Evolutionary conservation across 345 rosid species (phyloP).

Genomic region (Heritiera littoralis): DNA sequence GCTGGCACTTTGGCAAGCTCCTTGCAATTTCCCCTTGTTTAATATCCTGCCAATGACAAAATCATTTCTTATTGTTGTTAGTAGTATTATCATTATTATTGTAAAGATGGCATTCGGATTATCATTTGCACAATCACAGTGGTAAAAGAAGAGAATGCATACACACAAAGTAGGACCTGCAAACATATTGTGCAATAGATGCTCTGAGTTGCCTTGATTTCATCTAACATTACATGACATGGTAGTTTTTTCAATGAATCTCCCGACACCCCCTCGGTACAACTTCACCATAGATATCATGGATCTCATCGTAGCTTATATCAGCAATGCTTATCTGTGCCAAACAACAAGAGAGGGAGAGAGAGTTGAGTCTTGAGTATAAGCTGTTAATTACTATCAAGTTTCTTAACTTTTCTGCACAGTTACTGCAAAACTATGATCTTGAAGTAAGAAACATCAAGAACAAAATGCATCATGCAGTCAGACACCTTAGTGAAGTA

Average conservation of each 20-base stretch:
- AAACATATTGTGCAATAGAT: constrained; percentile 72
- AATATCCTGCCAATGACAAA: constrained; percentile 47
- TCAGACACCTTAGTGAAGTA: neutral
- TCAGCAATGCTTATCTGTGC: constrained; percentile 49
- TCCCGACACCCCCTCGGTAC: constrained; percentile 58
- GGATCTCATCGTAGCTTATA: constrained; percentile 45
- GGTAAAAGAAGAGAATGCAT: neutral
- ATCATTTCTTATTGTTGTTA: neutral
- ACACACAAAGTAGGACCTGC: constrained; percentile 43
- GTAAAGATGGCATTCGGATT: neutral
- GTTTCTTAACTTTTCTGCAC: neutral
- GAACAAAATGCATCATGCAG: neutral
- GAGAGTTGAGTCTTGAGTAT: neutral
- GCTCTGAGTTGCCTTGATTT: constrained; percentile 38
- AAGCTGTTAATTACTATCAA: neutral
- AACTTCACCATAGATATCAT: constrained; percentile 41
- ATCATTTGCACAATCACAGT: neutral
- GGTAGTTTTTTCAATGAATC: constrained; percentile 65
- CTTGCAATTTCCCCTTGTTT: constrained; percentile 62
- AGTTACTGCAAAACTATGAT: neutral
- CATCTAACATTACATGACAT: constrained; percentile 55
- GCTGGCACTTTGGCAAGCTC: constrained; percentile 67
- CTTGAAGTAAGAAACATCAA: neutral
- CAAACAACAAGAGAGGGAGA: neutral
- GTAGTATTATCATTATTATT: neutral